A percentile compares a stretch with the other conserved stretches of the same genome.
Conservation (phyloP, 306 rosid genomes). For the cucumber (Cucumis sativus) region Cucumber_9930_V3 NC_026656.2:24380501-24381000, state of each 20-base stretch:
- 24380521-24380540: neutral
- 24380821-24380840: neutral
- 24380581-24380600: neutral
- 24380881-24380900: neutral
- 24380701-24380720: neutral
- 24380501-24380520: neutral
- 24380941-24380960: neutral
- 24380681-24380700: neutral
- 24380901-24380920: neutral
- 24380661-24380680: neutral
- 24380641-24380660: neutral
- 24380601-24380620: neutral
- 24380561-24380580: neutral
- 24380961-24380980: neutral
- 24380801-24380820: neutral
- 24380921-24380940: slow-evolving; percentile 2
- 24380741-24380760: neutral
- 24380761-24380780: neutral
- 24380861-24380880: neutral
- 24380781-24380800: neutral
- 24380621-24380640: neutral
- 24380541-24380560: neutral
- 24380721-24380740: neutral
- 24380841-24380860: neutral
- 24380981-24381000: neutral